These are phyloP conservation scores for Colletotrichum lindemuthianum DNA, from an alignment of 2,329 filamentous ascomycete species.

Conservation along the genomic window DNA sequence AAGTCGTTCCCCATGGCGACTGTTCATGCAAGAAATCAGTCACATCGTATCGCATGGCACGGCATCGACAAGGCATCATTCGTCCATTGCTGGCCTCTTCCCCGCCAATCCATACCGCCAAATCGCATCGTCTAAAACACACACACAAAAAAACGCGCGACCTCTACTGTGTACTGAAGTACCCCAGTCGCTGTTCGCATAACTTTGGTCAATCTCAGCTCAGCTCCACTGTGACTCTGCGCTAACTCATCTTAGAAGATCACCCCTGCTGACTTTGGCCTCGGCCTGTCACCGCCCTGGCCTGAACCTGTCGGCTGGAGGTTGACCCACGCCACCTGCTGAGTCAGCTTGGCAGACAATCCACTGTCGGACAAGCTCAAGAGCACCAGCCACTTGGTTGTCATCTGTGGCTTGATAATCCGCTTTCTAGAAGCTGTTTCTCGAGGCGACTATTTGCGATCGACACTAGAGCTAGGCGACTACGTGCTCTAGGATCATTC, in stretches of 20 bases:
- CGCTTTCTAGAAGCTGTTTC: slow-evolving; percentile 30
- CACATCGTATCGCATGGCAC: slow-evolving; percentile 11
- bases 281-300: slow-evolving; percentile 22
- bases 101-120: slow-evolving; percentile 32
- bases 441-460: slow-evolving; percentile 7
- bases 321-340: slow-evolving; percentile 17
- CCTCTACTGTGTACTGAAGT: too few species aligned
- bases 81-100: slow-evolving; percentile 23
- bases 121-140: neutral
- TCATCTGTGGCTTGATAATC: slow-evolving; percentile 34
- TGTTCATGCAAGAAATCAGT: slow-evolving; percentile 25
- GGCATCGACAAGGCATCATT: slow-evolving; percentile 14
- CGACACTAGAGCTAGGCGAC: slow-evolving; percentile 11
- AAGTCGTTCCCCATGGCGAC: slow-evolving; percentile 18
- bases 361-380: neutral
- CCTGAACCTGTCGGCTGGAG: neutral
- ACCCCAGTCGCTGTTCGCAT: slow-evolving; percentile 16
- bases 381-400: slow-evolving; percentile 25
- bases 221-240: neutral
- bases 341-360: neutral
- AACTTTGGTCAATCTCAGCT: slow-evolving; percentile 34
- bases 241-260: slow-evolving; percentile 19
- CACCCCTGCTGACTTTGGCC: slow-evolving; percentile 4
- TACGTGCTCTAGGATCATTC: slow-evolving; percentile 4
- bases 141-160: too few species aligned